Evolutionary conservation across 176 grass and related monocot species (phyloP).

Genomic region (bread wheat (Triticum aestivum)): DNA sequence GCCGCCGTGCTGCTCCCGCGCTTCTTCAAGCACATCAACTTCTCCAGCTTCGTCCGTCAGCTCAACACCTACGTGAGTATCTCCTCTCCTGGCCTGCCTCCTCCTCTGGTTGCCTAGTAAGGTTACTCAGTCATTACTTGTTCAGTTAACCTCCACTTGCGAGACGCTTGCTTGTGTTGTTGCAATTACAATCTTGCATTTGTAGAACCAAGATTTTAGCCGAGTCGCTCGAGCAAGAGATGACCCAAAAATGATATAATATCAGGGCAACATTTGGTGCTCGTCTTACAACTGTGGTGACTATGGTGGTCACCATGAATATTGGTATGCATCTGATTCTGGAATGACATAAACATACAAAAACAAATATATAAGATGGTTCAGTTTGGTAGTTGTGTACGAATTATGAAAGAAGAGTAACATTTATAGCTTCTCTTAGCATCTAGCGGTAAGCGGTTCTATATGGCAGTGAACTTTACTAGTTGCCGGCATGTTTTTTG

Average conservation of each 20-base stretch:
- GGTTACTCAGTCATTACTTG: not conserved
- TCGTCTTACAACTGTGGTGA: not conserved
- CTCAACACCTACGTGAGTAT: conserved; percentile 52
- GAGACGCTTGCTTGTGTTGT: no score
- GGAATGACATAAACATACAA: not conserved
- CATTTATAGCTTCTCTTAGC: not conserved
- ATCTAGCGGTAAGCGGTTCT: no score
- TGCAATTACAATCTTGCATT: not conserved
- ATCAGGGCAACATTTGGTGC: not conserved
- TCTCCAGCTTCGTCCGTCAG: conserved; percentile 91
- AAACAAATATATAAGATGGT: not conserved
- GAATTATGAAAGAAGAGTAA: not conserved
- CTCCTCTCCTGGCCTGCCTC: not conserved
- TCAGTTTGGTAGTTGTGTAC: not conserved
- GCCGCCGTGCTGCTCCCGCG: conserved; percentile 61
- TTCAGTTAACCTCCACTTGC: conserved; percentile 24
- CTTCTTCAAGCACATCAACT: conserved; percentile 94
- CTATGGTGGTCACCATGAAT: not conserved
- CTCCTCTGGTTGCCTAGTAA: not conserved
- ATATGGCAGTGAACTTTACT: no score
- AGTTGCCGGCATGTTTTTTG: no score
- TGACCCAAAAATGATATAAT: not conserved
- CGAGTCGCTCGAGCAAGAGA: not conserved
- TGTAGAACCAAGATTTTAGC: not conserved
- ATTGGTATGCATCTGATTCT: not conserved